Evolutionary conservation across 2,329 filamentous ascomycete genomes (phyloP).

Genomic region (Metarhizium sp.): DNA sequence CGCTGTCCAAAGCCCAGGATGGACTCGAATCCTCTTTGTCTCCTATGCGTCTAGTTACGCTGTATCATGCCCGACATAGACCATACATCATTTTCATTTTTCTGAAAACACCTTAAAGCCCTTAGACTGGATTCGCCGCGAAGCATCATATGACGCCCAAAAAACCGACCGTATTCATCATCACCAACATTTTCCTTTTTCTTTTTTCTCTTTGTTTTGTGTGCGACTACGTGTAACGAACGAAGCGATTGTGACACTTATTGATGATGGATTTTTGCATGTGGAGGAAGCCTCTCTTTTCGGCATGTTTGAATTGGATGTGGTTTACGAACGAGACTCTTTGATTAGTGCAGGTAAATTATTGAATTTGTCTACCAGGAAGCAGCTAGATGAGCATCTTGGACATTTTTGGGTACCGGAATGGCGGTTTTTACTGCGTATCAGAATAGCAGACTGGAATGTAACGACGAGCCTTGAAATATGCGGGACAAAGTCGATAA

Average conservation of each 20-base stretch:
- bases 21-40: neutral
- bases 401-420: neutral
- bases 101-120: neutral
- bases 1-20: neutral
- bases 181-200: neutral
- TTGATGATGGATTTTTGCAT: neutral
- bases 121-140: neutral
- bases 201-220: neutral
- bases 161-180: neutral
- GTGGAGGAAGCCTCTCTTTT: neutral
- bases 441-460: neutral
- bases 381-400: neutral
- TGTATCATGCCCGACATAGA: neutral
- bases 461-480: neutral
- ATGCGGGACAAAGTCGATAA: neutral
- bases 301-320: neutral
- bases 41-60: neutral
- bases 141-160: neutral
- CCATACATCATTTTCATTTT: neutral
- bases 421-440: neutral
- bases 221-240: neutral
- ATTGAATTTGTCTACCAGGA: neutral
- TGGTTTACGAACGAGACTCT: neutral
- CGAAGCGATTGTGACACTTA: slow-evolving; percentile 8
- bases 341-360: neutral